Evolutionary conservation across 1,284 basidiomycete genomes (phyloP), one percentile per base, ranked within the genome.

Genomic region (Ganoderma meredithae): DNA sequence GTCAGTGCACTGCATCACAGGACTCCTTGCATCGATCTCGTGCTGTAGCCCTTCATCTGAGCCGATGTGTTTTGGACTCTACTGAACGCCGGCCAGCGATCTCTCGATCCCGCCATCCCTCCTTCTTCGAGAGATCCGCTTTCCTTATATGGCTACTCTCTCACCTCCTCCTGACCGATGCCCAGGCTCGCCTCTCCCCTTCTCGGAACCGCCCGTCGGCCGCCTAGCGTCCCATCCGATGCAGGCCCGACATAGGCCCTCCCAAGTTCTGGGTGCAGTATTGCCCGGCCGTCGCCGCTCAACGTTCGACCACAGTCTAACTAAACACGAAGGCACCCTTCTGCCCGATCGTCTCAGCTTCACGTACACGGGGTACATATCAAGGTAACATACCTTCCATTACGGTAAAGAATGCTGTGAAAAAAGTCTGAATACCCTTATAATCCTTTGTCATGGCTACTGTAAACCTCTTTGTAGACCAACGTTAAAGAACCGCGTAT

Each of bases 21-120:
- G 47, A 33, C 61, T 39, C 43, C 17, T 62, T 47, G 43, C 15
- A 52, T 43, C 36, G n/a, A 25, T 43, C 58, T n/a, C 41, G 40
- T 43, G 39, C 39, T 49, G 31, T 31, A 39, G 8, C 36, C 36
- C 36, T 25, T 33, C 27, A 19, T 61, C 31, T 31, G 25, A 22
- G 53, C 25, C 65, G 33, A 17, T 49, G 39, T 39, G n/a, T 25
- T n/a, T 62, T 49, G 64, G 64, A 44, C 65, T 67, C 69, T 72
- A 72, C 71, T 72, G 69, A 72, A 72, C 71, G 71, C 71, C 68
- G 67, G 66, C 58, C 69, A 47, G 61, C 65, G 56, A 56, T 56
- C 62, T 65, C 67, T 64, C 60, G 56, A 56, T 56, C 62, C 67
- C 67, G 66, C 60, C 60, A 31, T 63, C 19, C 22, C 13, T 17